Conservation (phyloP, 352 stramenopile species). For the Albugo candida region DNA sequence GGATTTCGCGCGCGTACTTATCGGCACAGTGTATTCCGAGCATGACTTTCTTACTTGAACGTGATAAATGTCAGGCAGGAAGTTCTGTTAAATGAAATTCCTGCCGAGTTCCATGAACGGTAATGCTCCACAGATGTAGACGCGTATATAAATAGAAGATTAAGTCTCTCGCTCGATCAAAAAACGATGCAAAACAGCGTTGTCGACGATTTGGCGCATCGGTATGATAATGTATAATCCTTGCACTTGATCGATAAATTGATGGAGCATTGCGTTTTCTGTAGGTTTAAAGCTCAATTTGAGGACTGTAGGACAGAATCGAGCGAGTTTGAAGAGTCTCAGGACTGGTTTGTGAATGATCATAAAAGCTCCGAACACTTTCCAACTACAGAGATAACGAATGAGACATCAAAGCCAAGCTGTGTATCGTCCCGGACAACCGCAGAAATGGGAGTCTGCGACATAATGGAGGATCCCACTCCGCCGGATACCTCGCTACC, state of each 20-base stretch:
- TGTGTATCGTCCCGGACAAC: not conserved
- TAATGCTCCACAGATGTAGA: too few species aligned
- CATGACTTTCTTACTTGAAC: too few species aligned
- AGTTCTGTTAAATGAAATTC: too few species aligned
- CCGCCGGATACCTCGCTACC: conserved; percentile 14
- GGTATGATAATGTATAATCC: conserved; percentile 5
- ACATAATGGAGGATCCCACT: not conserved
- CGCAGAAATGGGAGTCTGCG: not conserved
- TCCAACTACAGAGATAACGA: not conserved
- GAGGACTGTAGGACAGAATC: conserved; percentile 30
- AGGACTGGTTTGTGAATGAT: conserved; percentile 76
- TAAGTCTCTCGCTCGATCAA: too few species aligned
- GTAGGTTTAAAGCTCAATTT: conserved; percentile 34
- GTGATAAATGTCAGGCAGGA: too few species aligned
- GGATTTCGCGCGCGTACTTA: too few species aligned
- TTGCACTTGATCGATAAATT: not conserved
- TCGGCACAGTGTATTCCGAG: too few species aligned
- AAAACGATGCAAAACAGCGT: conserved; percentile 30
- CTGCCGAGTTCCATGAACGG: too few species aligned
- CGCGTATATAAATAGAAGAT: too few species aligned
- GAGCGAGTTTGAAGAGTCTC: conserved; percentile 30
- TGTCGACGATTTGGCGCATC: conserved; percentile 41
- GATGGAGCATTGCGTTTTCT: not conserved
- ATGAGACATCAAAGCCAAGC: not conserved
- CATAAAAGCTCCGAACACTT: conserved; percentile 13